Evolutionary conservation across 176 grass and related monocot species (phyloP).

Genomic region (Aegilops tauschii): DNA sequence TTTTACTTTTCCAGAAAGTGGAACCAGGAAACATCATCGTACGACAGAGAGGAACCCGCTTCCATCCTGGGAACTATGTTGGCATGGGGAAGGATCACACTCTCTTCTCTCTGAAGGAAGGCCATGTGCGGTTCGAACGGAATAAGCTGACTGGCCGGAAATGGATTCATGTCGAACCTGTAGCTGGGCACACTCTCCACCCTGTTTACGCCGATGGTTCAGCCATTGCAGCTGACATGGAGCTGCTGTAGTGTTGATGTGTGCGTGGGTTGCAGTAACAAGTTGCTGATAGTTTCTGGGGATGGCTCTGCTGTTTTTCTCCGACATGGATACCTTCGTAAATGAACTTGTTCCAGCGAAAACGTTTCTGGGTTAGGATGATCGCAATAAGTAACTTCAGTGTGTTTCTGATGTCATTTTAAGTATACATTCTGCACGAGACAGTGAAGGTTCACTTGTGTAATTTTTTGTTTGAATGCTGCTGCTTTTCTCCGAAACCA

Average conservation of each 20-base stretch:
- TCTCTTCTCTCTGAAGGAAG: conserved; percentile 74
- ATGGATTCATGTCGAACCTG: conserved; percentile 79
- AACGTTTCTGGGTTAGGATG: neutral
- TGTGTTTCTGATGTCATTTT: conserved; percentile 4
- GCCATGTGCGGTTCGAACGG: conserved; percentile 71
- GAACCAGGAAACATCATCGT: conserved; percentile 81
- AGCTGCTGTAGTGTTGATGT: neutral
- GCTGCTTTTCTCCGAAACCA: neutral
- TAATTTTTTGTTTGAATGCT: no score
- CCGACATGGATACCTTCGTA: neutral
- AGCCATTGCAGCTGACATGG: conserved; percentile 19
- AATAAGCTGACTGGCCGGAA: conserved; percentile 83
- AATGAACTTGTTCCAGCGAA: neutral
- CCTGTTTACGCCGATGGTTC: conserved; percentile 39
- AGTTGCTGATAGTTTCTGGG: neutral
- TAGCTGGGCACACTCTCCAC: conserved; percentile 61
- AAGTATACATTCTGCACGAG: neutral
- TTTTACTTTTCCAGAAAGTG: conserved; percentile 37
- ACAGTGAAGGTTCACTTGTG: no score
- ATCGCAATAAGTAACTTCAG: neutral
- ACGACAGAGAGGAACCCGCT: conserved; percentile 71
- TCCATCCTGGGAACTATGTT: conserved; percentile 82
- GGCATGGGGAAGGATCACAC: conserved; percentile 90
- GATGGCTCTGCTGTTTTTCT: neutral
- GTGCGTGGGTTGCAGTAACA: neutral